Evolutionary conservation across 2,329 filamentous ascomycete species (phyloP), one percentile per base, ranked within the genome.

Genomic region (Ilyonectria destructans): DNA sequence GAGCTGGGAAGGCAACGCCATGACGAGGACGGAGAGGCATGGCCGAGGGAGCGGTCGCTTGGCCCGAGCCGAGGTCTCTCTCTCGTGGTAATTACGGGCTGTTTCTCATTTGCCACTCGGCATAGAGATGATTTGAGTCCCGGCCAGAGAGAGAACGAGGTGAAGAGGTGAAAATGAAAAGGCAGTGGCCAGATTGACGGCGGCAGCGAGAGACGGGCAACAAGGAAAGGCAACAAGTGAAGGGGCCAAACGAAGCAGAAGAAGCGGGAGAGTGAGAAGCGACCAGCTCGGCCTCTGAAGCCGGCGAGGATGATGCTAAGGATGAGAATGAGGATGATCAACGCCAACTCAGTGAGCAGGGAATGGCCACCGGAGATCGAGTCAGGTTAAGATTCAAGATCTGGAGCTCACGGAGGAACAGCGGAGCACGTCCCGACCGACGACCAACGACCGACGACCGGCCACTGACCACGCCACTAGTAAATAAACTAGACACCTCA

Each of bases 11-110:
- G 59, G 68, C 71, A 59, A 75, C 69, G 66, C 73, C 75, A 69
- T 77, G 75, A 63, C 76, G 78, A 78, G 77, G 77, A 48, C 78
- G 79, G 58, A 81, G 70, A 77, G 80, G 77, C 80, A 82, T 82
- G 67, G 64, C 74, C 54, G 55, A 45, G 29, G 33, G 26, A n/a
- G 17, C 33, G 51, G 37, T 61, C 21, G 40, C 37, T 49, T 29
- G 51, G 45, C 23, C 23, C 6, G 35, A 29, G 23, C 23, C 31
- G 40, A 23, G 23, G 8, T 54, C 12, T 65, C 57, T 37, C 40
- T 51, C 58, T 33, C 37, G 37, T 26, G 26, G 49, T 19, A 48
- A 54, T 66, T 51, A 61, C 57, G 21, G 46, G 35, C 43, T 33
- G 8, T 43, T 43, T 23, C 21, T 66, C 55, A 67, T 54, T 31